Evolutionary conservation across 1,139 yeast species (phyloP).

Genomic region (Kazachstania sp.): DNA sequence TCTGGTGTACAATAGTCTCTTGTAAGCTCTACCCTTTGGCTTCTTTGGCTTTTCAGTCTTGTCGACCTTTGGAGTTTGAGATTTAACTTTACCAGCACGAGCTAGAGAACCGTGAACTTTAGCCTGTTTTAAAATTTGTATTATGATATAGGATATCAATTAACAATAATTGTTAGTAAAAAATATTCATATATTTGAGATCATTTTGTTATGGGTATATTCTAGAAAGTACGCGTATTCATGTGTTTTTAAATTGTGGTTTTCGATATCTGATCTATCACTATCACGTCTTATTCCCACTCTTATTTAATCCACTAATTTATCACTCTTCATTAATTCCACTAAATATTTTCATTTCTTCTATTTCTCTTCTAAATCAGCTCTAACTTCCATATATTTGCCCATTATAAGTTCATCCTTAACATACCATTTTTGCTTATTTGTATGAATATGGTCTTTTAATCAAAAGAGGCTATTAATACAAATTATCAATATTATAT

Average conservation of each 20-base stretch:
- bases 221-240: neutral
- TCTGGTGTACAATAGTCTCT: conserved; percentile 97
- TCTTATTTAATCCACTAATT: too few relatives aligned
- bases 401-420: neutral
- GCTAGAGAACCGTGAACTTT: conserved; percentile 99
- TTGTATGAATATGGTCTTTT: neutral
- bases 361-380: neutral
- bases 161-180: conserved; percentile 2
- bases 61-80: conserved; percentile 94
- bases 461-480: neutral
- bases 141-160: neutral
- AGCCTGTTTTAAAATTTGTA: conserved; percentile 43
- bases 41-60: conserved; percentile 77
- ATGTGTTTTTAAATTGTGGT: too few relatives aligned
- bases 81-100: conserved; percentile 99
- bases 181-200: neutral
- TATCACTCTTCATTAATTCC: neutral
- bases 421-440: conserved; percentile 4
- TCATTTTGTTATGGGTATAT: neutral
- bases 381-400: neutral
- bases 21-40: conserved; percentile 87
- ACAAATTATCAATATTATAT: neutral
- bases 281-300: too few relatives aligned
- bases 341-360: neutral
- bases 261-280: too few relatives aligned